Base-by-base conservation (phyloP, 2,329 filamentous ascomycete genomes). In the Botrytis galanthina region DNA sequence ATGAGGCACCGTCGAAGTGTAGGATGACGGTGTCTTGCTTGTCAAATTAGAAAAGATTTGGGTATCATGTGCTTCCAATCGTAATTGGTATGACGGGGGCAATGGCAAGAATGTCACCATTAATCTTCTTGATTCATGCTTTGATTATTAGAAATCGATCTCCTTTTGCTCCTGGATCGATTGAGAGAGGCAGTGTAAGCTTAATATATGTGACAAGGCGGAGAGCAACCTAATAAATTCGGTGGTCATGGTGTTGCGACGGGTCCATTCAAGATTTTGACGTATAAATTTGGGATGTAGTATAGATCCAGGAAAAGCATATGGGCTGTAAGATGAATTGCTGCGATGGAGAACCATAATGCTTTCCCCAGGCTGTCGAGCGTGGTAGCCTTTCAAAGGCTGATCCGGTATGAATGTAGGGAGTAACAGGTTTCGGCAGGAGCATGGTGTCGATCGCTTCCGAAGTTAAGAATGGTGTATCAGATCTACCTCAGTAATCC, bases 1-100 rank as follows among this genome's bases (percentile, higher is more conserved):
- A 87, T 1, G 83, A 85, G 66, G 85, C 85, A 68, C 85, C 84
- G 76, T 87, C 85, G 72, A 86, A 80, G 74, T 87, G 85, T 9
- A 86, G 78, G 18, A 85, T 76, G 4, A 85, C 81, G 29, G 18
- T 32, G 10, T 39, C 48, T 26, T 32, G 61, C 6, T 29, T 61
- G 10, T 14, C 39, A 48, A 14, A 37, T 20, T n/a, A 6, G 32
- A 57, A 73, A 14, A 66, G 63, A 26, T 48, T 10, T 14, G 78
- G 76, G 29, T 74, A 80, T 78, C 79, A 81, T 16, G 78, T 80
- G 22, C 78, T 79, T 8, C 79, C 80, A 67, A 68, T n/a, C 44
- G 1, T 46, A 22, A 20, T 3, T 46, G 44, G 20, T 22, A 22
- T 22, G 44, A 46, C 44, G 18, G 44, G 20, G 22, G 44, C 8